A percentile compares a stretch with the other conserved stretches of the same genome.
Evolutionary conservation across 345 rosid genomes (phyloP).

Genomic region (Clarkia xantiana): DNA sequence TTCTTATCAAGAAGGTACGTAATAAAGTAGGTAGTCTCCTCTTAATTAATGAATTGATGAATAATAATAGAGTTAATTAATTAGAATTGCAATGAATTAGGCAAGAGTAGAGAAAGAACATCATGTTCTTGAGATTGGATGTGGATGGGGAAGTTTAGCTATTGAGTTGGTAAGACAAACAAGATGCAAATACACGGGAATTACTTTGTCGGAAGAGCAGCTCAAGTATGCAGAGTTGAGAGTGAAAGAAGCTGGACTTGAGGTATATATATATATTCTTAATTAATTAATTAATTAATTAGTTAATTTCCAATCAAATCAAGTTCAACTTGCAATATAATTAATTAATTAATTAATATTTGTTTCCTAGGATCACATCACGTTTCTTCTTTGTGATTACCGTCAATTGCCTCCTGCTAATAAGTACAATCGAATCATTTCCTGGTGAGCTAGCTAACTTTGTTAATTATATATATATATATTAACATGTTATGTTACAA

Average conservation of each 20-base stretch:
- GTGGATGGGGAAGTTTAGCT: conserved; percentile 91
- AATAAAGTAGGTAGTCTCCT: too few species aligned
- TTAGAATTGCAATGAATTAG: too few species aligned
- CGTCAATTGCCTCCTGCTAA: conserved; percentile 39
- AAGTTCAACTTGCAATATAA: too few species aligned
- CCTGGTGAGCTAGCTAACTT: conserved; percentile 55
- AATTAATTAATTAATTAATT: too few species aligned
- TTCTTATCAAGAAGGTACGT: conserved; percentile 70
- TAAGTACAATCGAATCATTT: conserved; percentile 71
- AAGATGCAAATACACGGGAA: conserved; percentile 78
- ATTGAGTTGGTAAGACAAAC: conserved; percentile 75
- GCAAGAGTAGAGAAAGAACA: conserved; percentile 44
- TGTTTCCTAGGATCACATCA: conserved; percentile 38
- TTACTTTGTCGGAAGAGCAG: conserved; percentile 68
- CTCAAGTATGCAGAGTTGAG: conserved; percentile 52
- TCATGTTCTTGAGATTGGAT: conserved; percentile 77
- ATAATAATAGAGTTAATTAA: too few species aligned
- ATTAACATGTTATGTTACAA: too few species aligned
- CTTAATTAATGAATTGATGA: too few species aligned
- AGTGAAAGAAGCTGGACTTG: conserved; percentile 78
- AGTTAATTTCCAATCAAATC: too few species aligned
- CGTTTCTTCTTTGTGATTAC: conserved; percentile 59
- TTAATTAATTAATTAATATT: too few species aligned
- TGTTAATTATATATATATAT: too few species aligned
- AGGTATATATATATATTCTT: too few species aligned